Evolutionary conservation across 352 stramenopile genomes (phyloP).

Genomic region (Phytophthora fragariae): DNA sequence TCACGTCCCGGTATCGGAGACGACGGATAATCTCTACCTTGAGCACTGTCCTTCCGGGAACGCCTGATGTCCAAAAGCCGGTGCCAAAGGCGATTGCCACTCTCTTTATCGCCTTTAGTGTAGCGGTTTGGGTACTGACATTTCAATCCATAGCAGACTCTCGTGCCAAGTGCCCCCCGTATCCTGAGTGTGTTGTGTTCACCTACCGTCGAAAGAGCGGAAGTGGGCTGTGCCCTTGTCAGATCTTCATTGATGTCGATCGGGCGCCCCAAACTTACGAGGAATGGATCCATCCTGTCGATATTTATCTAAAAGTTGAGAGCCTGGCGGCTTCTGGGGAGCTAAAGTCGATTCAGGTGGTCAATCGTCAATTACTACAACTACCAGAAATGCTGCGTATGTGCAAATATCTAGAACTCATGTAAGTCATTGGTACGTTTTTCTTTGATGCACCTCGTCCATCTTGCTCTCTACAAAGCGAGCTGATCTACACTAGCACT

Average conservation of each 20-base stretch:
- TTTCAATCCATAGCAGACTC: constrained; percentile 27
- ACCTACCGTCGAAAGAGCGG: constrained; percentile 23
- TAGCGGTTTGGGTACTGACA: constrained; percentile 25
- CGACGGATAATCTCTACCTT: background rate
- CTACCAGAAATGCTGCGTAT: constrained; percentile 31
- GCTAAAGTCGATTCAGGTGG: constrained; percentile 34
- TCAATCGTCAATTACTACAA: constrained; percentile 30
- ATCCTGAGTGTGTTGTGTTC: constrained; percentile 39
- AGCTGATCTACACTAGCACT: constrained; percentile 25
- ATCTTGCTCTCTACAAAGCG: background rate
- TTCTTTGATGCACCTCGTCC: background rate
- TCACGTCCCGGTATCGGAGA: constrained; percentile 20
- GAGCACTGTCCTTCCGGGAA: background rate
- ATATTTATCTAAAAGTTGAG: constrained; percentile 24
- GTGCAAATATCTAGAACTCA: constrained; percentile 22
- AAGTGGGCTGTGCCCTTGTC: constrained; percentile 22
- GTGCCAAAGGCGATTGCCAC: constrained; percentile 30
- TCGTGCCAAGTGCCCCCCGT: constrained; percentile 13
- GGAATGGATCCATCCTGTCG: constrained; percentile 28
- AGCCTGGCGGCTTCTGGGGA: constrained; percentile 25
- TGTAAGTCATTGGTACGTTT: constrained; percentile 24
- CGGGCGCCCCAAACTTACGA: constrained; percentile 31
- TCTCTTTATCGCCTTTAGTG: constrained; percentile 23
- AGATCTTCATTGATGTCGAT: constrained; percentile 34
- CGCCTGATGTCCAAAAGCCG: constrained; percentile 1